Base-by-base conservation (phyloP, 2,329 filamentous ascomycete genomes). In the Pleoardoris graminearum region DNA sequence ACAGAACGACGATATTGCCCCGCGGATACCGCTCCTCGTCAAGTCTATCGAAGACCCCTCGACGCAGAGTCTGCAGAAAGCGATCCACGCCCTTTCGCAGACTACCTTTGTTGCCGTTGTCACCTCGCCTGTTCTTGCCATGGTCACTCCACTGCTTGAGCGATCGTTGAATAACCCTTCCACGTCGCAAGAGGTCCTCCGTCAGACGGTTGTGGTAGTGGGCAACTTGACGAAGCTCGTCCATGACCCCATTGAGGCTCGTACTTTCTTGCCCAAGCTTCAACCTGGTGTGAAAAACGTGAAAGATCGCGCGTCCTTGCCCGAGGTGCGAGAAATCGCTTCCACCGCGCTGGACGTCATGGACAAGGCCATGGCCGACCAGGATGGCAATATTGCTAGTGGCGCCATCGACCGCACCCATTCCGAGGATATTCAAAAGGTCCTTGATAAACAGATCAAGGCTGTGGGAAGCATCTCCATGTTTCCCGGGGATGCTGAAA, bases 181-280 rank as follows among this genome's bases (percentile, higher is more conserved):
- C 14, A 99, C 94, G 4, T 83, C 90, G 3, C 94, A 99, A 74
- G 94, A 99, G 77, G 92, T 97, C 19, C 82, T 97, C 50, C 88
- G 94, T 56, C 93, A 97, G 77, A 96, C 94, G 2, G 91, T 96
- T 25, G 91, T 99, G 49, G 95, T 99, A 46, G 89, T 94, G 17
- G 94, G 99, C 79, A 99, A 99, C 78, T 80, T 99, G 79, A 99
- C 94, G 55, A 97, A 96, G 80, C 85, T 99, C 27, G 94, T 99
- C 23, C 94, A 99, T 75, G 92, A 90, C 72, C 94, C 94, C 12
- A 85, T 96, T 54, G 94, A 99, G 79, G 94, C 94, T 29, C 85
- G 94, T 61, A 90, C 90, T 50, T 99, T 99, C 82, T 77, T 99
- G 71, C 94, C 94, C 46, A 97, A 96, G 77, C 81, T 99, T 47